Percentiles rank a stretch among this genome's conserved stretches.
These are phyloP conservation scores for Diaporthe australafricana DNA, from an alignment of 2,329 filamentous ascomycete species.

Conservation along the genomic window DNA sequence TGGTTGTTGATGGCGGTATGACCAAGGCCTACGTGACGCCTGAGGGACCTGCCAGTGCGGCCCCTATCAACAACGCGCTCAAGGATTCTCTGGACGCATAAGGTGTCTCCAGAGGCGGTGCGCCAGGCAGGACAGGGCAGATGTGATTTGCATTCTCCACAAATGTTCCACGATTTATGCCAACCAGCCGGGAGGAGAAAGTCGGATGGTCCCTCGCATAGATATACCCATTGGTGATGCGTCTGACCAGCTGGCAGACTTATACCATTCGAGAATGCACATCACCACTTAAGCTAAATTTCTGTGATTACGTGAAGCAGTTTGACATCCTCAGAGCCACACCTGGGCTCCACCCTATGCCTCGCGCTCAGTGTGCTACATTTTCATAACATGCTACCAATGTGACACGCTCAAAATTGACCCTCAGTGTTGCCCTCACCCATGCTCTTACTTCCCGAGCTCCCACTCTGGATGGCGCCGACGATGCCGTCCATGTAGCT, in stretches of 20 bases:
- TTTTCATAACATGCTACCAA: neutral
- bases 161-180: neutral
- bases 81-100: constrained; percentile 57
- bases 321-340: neutral
- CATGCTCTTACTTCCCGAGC: constrained; percentile 91
- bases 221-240: neutral
- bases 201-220: neutral
- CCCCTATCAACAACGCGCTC: constrained; percentile 70
- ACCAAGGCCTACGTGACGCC: constrained; percentile 87
- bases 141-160: neutral
- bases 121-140: neutral
- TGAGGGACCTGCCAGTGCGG: constrained; percentile 66
- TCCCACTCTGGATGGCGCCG: constrained; percentile 91
- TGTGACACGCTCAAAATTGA: constrained; percentile 58
- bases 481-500: constrained; percentile 88
- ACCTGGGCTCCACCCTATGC: neutral
- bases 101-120: constrained; percentile 35
- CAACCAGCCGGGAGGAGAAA: neutral
- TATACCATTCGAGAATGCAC: neutral
- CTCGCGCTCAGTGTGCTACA: neutral
- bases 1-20: constrained; percentile 96
- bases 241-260: neutral
- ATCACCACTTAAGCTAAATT: neutral
- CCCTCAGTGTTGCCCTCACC: constrained; percentile 92
- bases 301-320: neutral